A percentile compares a stretch with the other conserved stretches of the same genome.
Evolutionary conservation across 306 rosid genomes (phyloP).

Genomic region (Lupinus albus): DNA sequence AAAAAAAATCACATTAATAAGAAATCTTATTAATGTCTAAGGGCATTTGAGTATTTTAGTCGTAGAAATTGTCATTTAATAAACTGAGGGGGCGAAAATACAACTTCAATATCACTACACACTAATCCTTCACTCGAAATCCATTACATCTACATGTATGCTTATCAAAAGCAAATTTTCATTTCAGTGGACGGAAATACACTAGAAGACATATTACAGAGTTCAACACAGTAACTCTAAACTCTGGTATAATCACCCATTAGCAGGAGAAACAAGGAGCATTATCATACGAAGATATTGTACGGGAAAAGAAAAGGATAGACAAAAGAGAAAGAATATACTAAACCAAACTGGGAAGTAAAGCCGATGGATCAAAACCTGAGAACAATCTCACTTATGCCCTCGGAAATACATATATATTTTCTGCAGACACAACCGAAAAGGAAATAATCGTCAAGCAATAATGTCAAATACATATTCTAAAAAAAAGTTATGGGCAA

Average conservation of each 20-base stretch:
- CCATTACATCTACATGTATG: conserved; percentile 9
- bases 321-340: neutral
- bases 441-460: conserved; percentile 24
- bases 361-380: conserved; percentile 40
- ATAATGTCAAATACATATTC: neutral
- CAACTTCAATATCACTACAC: neutral
- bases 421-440: conserved; percentile 68
- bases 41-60: neutral
- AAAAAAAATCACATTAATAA: neutral
- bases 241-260: conserved; percentile 29
- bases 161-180: conserved; percentile 23
- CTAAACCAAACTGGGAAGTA: too few species aligned
- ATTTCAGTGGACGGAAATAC: conserved; percentile 18
- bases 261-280: conserved; percentile 27
- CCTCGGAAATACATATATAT: conserved; percentile 91
- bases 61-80: neutral
- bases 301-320: conserved; percentile 10
- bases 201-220: conserved; percentile 13
- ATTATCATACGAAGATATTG: conserved; percentile 26
- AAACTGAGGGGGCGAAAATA: neutral
- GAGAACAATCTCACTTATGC: conserved; percentile 58
- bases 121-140: conserved; percentile 1
- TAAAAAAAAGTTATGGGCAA: too few species aligned
- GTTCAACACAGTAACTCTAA: conserved; percentile 31
- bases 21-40: too few species aligned